These are phyloP conservation scores for Curvularia sp. DNA, from an alignment of 2,329 filamentous ascomycete genomes.

Conservation along the genomic window DNA sequence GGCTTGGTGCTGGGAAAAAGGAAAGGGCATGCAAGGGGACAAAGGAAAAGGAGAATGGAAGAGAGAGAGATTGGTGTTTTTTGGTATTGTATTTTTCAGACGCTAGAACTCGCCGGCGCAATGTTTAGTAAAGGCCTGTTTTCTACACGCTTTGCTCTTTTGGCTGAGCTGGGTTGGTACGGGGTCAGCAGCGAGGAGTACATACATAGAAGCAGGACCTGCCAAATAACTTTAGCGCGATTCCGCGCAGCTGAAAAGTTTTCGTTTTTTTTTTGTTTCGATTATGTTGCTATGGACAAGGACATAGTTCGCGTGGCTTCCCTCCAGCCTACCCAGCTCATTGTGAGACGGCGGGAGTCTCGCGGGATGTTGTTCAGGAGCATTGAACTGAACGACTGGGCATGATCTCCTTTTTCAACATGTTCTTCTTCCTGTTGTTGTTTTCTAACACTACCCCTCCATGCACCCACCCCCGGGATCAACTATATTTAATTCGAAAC, in stretches of 20 bases:
- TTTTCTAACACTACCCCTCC: no score
- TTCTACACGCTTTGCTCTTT: not conserved
- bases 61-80: not conserved
- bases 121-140: not conserved
- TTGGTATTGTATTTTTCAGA: not conserved
- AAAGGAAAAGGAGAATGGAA: not conserved
- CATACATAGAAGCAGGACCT: no score
- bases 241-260: not conserved
- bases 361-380: not conserved
- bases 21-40: not conserved
- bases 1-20: not conserved
- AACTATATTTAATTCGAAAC: conserved; percentile 2
- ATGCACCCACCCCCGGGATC: not conserved
- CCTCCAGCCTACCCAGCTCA: not conserved
- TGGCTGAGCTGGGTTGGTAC: no score
- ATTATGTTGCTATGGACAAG: not conserved
- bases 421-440: not conserved
- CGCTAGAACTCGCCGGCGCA: not conserved
- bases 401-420: not conserved
- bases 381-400: not conserved
- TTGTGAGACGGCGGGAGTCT: not conserved
- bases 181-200: no score
- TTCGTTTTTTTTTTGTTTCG: not conserved
- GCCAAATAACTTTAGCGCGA: no score
- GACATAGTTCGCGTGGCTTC: not conserved